Evolutionary conservation across 371 early-diverging fungal genomes (phyloP).

Genomic region (Cokeromyces recurvatus): DNA sequence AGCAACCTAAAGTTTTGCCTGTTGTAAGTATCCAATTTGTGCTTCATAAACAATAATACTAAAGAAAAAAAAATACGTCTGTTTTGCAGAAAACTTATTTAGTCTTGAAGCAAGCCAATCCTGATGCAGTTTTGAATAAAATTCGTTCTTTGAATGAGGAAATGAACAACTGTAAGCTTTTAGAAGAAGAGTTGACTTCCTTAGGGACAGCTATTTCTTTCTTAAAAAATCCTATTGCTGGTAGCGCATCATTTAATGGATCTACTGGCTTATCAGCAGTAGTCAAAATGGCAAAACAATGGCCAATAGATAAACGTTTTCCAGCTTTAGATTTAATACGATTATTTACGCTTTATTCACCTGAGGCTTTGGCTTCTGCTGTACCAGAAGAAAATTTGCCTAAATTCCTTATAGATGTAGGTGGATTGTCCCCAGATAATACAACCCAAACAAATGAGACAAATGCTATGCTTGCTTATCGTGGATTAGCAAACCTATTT

Average conservation of each 20-base stretch:
- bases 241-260: background rate
- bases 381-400: constrained; percentile 16
- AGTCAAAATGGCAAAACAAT: constrained; percentile 41
- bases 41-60: background rate
- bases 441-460: constrained; percentile 29
- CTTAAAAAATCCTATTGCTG: constrained; percentile 35
- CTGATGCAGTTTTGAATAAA: constrained; percentile 70
- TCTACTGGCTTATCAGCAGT: constrained; percentile 28
- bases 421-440: constrained; percentile 16
- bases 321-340: constrained; percentile 87
- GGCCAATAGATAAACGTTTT: constrained; percentile 69
- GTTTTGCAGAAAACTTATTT: constrained; percentile 45
- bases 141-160: constrained; percentile 61
- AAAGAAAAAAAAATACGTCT: background rate
- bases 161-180: constrained; percentile 20
- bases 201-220: constrained; percentile 33
- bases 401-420: constrained; percentile 29
- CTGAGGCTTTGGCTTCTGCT: constrained; percentile 17
- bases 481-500: constrained; percentile 62
- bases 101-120: constrained; percentile 69
- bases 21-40: constrained; percentile 11
- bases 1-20: constrained; percentile 16
- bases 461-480: constrained; percentile 66
- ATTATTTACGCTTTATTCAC: constrained; percentile 54
- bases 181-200: constrained; percentile 27